Evolutionary conservation across 1,284 basidiomycete species (phyloP).

Genomic region (Dichomitus squalens): DNA sequence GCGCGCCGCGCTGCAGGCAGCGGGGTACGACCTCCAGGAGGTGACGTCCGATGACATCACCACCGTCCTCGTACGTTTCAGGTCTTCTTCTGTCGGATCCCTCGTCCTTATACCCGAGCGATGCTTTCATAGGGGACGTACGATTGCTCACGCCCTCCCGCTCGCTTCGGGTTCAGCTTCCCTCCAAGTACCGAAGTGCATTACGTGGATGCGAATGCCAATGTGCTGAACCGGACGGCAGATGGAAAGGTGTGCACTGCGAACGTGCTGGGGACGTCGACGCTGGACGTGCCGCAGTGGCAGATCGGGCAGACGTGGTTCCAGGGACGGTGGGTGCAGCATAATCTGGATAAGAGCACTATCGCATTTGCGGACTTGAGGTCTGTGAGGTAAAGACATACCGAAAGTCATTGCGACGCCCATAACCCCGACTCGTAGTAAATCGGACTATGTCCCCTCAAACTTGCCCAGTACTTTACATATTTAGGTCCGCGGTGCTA

Average conservation of each 20-base stretch:
- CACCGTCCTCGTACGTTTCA: constrained; percentile 8
- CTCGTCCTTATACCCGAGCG: too few relatives aligned
- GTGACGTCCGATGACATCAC: constrained; percentile 14
- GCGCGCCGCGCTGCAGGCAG: constrained; percentile 1
- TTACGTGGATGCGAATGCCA: constrained; percentile 20
- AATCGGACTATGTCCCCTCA: too few relatives aligned
- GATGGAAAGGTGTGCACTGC: constrained; percentile 20
- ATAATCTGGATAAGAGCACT: constrained; percentile 16
- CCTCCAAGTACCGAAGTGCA: constrained; percentile 17
- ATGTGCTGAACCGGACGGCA: constrained; percentile 22
- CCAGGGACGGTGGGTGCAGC: constrained; percentile 23
- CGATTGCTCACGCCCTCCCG: constrained; percentile 16
- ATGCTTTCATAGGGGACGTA: constrained; percentile 16
- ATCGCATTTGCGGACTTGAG: constrained; percentile 17
- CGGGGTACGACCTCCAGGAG: constrained; percentile 17
- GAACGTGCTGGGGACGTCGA: constrained; percentile 23
- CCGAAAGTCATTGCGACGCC: too few relatives aligned
- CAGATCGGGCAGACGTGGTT: constrained; percentile 24
- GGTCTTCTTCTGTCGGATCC: too few relatives aligned
- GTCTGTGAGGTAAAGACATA: too few relatives aligned
- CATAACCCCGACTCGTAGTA: too few relatives aligned
- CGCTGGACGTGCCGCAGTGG: constrained; percentile 12
- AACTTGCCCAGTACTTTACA: too few relatives aligned
- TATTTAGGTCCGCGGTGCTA: too few relatives aligned
- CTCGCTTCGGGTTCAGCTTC: constrained; percentile 23